phyloP scores from a whole-genome alignment of 2,329 filamentous ascomycete genomes.

The Thielaviopsis euricoi region DNA sequence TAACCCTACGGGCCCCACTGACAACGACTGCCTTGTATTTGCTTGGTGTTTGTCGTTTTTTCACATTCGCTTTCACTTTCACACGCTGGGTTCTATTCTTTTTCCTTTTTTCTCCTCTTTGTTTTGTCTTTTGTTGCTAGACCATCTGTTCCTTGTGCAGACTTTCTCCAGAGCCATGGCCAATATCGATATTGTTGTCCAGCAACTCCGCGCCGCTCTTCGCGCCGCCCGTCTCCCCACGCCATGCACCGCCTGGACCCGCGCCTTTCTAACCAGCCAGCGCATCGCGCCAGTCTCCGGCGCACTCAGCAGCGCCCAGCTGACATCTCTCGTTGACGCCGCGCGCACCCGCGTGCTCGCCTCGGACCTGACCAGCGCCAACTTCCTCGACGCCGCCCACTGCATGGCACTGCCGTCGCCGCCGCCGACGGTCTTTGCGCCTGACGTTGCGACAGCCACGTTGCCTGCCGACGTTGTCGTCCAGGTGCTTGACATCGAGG shows the following conservation, averaged over 20 bases:
- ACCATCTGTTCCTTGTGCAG: neutral
- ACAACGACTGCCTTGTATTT: neutral
- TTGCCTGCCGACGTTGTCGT: slow-evolving; percentile 51
- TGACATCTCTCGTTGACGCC: slow-evolving; percentile 60
- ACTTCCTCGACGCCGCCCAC: slow-evolving; percentile 27
- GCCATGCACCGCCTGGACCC: neutral
- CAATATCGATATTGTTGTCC: neutral
- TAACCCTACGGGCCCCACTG: neutral
- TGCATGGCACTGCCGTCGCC: slow-evolving; percentile 36
- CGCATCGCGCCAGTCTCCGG: slow-evolving; percentile 33
- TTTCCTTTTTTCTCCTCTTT: neutral
- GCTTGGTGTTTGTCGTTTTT: neutral
- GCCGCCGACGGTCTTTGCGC: slow-evolving; percentile 30
- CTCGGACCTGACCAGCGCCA: slow-evolving; percentile 53
- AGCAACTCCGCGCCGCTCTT: neutral
- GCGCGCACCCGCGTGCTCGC: slow-evolving; percentile 66
- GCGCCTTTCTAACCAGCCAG: slow-evolving; percentile 35
- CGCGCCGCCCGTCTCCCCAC: neutral
- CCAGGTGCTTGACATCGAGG: slow-evolving; percentile 75
- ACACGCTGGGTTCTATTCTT: too few species aligned
- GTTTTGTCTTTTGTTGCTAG: neutral
- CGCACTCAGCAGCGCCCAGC: slow-evolving; percentile 9
- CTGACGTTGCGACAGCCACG: slow-evolving; percentile 34
- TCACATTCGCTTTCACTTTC: neutral
- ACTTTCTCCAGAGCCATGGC: neutral